Evolutionary conservation across 148 eudicot genomes (phyloP).

Genomic region (Rhododendron ferrugineum): DNA sequence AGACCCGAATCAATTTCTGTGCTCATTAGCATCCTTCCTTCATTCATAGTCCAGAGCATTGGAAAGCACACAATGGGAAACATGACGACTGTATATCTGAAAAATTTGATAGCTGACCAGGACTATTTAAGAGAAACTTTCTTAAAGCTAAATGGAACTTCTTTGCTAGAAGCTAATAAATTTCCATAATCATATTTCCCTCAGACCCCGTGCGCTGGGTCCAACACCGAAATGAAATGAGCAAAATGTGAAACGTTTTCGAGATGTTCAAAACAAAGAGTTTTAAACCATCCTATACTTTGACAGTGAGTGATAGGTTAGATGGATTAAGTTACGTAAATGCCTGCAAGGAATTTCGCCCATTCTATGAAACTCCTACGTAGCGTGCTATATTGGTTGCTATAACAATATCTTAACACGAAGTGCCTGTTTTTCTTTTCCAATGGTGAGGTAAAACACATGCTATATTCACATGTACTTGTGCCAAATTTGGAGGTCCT

Average conservation of each 20-base stretch:
- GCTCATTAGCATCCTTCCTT: too few species aligned
- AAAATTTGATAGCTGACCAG: background rate
- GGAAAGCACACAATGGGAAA: too few species aligned
- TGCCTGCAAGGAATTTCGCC: background rate
- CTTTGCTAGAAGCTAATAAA: background rate
- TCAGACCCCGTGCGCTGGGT: background rate
- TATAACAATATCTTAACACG: background rate
- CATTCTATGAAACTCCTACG: background rate
- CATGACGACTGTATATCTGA: background rate
- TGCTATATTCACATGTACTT: background rate
- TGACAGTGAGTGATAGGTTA: background rate
- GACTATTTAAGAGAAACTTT: background rate
- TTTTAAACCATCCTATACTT: background rate
- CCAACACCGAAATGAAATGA: background rate
- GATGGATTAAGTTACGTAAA: background rate
- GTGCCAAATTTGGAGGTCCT: background rate
- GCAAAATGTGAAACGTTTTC: background rate
- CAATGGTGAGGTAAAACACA: background rate
- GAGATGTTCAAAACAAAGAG: constrained; percentile 15
- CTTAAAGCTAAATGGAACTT: background rate
- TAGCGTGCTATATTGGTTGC: background rate
- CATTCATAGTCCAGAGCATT: too few species aligned
- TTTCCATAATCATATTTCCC: background rate
- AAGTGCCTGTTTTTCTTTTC: background rate
- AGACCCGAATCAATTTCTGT: too few species aligned